Base-by-base conservation (phyloP, 805 yeast species). In the Candida ipomoeae region DNA sequence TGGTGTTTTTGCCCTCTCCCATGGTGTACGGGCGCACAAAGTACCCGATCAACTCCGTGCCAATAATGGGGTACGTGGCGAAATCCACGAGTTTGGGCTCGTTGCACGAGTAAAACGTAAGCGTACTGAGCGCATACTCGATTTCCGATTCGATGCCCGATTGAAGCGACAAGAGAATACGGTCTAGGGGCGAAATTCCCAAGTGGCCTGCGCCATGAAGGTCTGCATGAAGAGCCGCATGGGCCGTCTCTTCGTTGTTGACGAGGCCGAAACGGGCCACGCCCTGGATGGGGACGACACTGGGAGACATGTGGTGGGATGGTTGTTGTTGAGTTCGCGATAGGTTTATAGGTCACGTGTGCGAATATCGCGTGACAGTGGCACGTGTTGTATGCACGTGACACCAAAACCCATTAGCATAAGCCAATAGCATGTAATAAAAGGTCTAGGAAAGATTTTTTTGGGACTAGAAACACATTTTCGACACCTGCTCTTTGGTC, bases 131-230 rank as follows among this genome's bases (percentile, higher is more conserved):
- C 3, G 92, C 85, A 83, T 90, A 87, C 58, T 80, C 82, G 21
- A 85, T 75, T 62, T 89, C 96, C 32, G 78, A 75, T 15, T 74
- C 79, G 21, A 89, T 67, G 1, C 83, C 85, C 17, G 85, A 79
- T 52, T 77, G 74, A 52, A 89, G 75, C 3, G 94, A 82, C 82
- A 89, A 77, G 55, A 77, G 76, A 60, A 89, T 81, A 53, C 96
- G 76, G 11, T 78, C 77, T 55, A 84, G 66, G 48, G 82, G 81
- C 43, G 83, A 82, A 4, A 81, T 78, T 14, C 96, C 96, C 53
- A 75, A 74, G 49, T 71, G 69, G 44, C 65, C 65, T 26, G 60
- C 52, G 18, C 68, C 68, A 43, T 48, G 55, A 20, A 53, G 42
- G 26, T 55, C 60, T 15, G 50, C 41, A 10, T 49, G 48, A 26